Conservation (phyloP, 2,329 filamentous ascomycete species). For the Sarocladium kiliense region DNA sequence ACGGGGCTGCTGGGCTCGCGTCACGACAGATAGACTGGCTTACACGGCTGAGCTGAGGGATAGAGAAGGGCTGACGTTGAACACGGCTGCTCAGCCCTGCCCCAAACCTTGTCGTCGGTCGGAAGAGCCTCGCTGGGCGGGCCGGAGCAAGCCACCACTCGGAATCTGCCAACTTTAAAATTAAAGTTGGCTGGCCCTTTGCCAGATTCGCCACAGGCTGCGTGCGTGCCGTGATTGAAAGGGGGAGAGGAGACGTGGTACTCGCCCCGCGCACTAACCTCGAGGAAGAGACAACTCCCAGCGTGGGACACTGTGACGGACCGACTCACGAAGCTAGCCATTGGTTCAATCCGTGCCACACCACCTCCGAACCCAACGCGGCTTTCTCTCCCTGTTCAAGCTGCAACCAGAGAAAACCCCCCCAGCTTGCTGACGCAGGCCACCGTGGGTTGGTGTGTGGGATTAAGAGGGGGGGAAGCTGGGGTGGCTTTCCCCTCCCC, state of each 20-base stretch:
- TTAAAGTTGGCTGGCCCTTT: not conserved
- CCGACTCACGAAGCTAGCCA: not conserved
- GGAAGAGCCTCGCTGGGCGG: not conserved
- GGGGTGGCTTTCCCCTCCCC: not conserved
- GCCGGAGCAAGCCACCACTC: constrained; percentile 1
- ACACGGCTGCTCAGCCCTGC: not conserved
- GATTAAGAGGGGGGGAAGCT: not conserved
- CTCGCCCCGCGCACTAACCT: not conserved
- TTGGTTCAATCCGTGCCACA: no score
- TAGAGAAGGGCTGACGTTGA: not conserved
- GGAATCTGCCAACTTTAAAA: constrained; percentile 2
- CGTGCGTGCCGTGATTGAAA: not conserved
- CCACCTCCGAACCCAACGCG: no score
- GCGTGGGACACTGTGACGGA: not conserved
- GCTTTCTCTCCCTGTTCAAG: no score
- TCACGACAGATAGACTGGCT: no score
- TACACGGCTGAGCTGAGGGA: not conserved
- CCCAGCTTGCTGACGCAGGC: not conserved
- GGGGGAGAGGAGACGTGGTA: not conserved
- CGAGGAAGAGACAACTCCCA: not conserved
- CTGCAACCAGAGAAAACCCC: no score
- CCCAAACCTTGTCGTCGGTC: not conserved
- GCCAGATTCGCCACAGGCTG: no score
- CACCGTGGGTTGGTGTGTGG: not conserved
- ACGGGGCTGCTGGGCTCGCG: no score